phyloP scores from a whole-genome alignment of 2,329 filamentous ascomycete genomes.

The Talaromyces verruculosus region DNA sequence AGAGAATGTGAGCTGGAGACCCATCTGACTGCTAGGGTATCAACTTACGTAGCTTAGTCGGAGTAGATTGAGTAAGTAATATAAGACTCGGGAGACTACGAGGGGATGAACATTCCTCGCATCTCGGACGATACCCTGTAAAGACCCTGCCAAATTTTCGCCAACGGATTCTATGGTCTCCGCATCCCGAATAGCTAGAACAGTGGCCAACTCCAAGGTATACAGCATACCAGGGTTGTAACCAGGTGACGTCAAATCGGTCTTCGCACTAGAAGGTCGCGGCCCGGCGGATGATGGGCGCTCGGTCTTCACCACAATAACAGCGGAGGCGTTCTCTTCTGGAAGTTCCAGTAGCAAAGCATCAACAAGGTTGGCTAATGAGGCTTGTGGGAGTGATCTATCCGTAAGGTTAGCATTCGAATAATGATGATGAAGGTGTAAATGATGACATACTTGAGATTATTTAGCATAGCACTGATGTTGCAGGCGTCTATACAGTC shows the following conservation, averaged over 20 bases:
- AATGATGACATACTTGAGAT: slow-evolving; percentile 63
- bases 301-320: slow-evolving; percentile 90
- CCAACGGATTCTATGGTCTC: slow-evolving; percentile 72
- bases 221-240: slow-evolving; percentile 90
- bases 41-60: slow-evolving; percentile 71
- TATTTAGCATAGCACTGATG: slow-evolving; percentile 76
- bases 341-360: slow-evolving; percentile 80
- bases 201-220: slow-evolving; percentile 84
- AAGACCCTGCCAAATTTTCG: slow-evolving; percentile 72
- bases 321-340: slow-evolving; percentile 74
- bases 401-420: slow-evolving; percentile 22
- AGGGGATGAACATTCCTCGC: slow-evolving; percentile 75
- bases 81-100: slow-evolving; percentile 78
- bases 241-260: slow-evolving; percentile 55
- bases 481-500: slow-evolving; percentile 91
- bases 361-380: slow-evolving; percentile 64
- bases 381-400: slow-evolving; percentile 62
- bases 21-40: not conserved
- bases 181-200: slow-evolving; percentile 73
- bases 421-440: slow-evolving; percentile 23
- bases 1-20: slow-evolving; percentile 25
- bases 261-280: slow-evolving; percentile 60
- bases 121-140: slow-evolving; percentile 81
- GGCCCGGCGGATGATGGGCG: slow-evolving; percentile 61
- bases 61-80: slow-evolving; percentile 80